Evolutionary conservation across 2,329 filamentous ascomycete genomes (phyloP).

Genomic region (Pseudonectria foliicola): DNA sequence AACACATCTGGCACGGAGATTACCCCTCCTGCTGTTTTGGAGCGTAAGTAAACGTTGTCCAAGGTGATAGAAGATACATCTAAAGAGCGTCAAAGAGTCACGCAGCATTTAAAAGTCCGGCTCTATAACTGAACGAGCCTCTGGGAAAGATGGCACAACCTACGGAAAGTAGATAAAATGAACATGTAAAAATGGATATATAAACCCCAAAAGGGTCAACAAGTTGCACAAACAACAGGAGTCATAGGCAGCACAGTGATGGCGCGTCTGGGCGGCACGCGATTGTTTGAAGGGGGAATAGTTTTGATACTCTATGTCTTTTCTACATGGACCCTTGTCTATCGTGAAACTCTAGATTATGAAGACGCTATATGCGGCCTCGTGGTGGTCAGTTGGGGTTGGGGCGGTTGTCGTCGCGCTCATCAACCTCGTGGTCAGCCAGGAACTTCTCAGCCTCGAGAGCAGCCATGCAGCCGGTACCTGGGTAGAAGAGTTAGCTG

Average conservation of each 20-base stretch:
- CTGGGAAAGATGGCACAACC: too few species aligned
- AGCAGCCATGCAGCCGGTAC: constrained; percentile 90
- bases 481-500: constrained; percentile 35
- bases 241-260: too few species aligned
- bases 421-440: constrained; percentile 57
- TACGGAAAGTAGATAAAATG: too few species aligned
- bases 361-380: too few species aligned
- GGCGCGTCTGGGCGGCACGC: too few species aligned
- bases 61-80: neutral
- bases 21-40: constrained; percentile 44
- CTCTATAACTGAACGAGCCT: too few species aligned
- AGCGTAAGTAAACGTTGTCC: constrained; percentile 30
- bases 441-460: constrained; percentile 94
- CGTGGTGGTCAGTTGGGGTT: neutral
- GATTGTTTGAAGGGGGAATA: too few species aligned
- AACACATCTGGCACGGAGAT: constrained; percentile 46
- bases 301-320: constrained; percentile 7
- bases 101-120: too few species aligned
- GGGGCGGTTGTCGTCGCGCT: constrained; percentile 9
- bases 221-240: too few species aligned
- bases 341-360: constrained; percentile 11
- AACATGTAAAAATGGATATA: too few species aligned
- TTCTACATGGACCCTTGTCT: constrained; percentile 16
- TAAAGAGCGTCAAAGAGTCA: neutral
- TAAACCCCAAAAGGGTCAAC: too few species aligned